Base-by-base conservation (phyloP, 2,329 filamentous ascomycete genomes). In the Biscogniauxia mediterranea region DNA sequence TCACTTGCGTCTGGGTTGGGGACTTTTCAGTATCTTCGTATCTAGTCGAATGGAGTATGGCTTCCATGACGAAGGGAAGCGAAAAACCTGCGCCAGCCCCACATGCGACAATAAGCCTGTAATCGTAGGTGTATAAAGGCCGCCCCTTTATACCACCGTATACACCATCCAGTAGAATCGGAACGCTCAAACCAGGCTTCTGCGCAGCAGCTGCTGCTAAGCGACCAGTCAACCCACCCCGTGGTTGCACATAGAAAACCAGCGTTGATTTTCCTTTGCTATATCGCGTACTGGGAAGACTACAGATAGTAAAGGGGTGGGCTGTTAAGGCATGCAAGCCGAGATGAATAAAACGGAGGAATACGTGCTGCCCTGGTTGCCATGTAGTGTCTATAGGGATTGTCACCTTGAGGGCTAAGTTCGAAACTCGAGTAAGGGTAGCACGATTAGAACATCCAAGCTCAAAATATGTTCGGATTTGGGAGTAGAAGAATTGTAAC, bases 271-370 rank as follows among this genome's bases (percentile, higher is more conserved):
- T 53, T 20, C 56, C 59, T 3, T 67, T 60, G 9, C 57, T 59
- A 17, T 60, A 50, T 26, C 69, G 67, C 15, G 56, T 55, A 9
- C 55, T 62, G 0, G 82, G 78, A 0, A 82, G 64, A 1, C 83
- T 85, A 69, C 81, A 82, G 56, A 84, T 81, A 1, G 83, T 85
- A 68, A 86, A 85, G 0, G 84, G 83, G 59, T 86, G 83, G 0
- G 79, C 72, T 0, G 80, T 81, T 2, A 83, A 68, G 2, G 77
- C 68, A 59, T 81, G 76, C 2, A 77, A 53, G 17, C 80, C 80
- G 23, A 79, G 63, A 17, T 75, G 75, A 1, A 81, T 69, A 68
- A 86, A 85, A 9, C 83, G 81, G 6, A 86, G 69, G 66, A 84
- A 85, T 55, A 82, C 75, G 63, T 87, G 83, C 63, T 87, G 84